Evolutionary conservation across 1,284 basidiomycete species (phyloP).

Genomic region (Ganoderma leucocontextum): DNA sequence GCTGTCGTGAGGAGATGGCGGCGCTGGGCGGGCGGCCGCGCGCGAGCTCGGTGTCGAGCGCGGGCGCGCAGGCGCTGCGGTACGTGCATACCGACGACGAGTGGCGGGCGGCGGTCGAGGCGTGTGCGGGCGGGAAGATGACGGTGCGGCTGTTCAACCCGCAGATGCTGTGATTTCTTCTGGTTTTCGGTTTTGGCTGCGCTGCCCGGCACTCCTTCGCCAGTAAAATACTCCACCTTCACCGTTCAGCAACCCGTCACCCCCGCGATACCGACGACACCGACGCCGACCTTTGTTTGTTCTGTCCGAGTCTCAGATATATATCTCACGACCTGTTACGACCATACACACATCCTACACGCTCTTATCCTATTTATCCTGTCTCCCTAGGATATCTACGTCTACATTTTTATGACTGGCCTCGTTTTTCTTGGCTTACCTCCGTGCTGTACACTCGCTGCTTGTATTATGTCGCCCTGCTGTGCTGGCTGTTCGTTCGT

Average conservation of each 20-base stretch:
- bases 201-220: not conserved
- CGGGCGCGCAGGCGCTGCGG: slow-evolving; percentile 40
- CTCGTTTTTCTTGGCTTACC: slow-evolving; percentile 1
- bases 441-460: slow-evolving; percentile 9
- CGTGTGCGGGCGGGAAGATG: slow-evolving; percentile 43
- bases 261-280: not conserved
- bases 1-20: slow-evolving; percentile 25
- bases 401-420: slow-evolving; percentile 12
- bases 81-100: slow-evolving; percentile 49
- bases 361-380: slow-evolving; percentile 23
- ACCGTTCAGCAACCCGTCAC: too few species aligned
- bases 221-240: not conserved
- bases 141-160: slow-evolving; percentile 44
- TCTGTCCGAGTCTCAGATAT: not conserved
- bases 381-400: slow-evolving; percentile 9
- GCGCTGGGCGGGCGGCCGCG: slow-evolving; percentile 34
- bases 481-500: slow-evolving; percentile 3
- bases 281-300: not conserved
- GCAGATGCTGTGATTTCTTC: slow-evolving; percentile 30
- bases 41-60: slow-evolving; percentile 49
- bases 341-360: slow-evolving; percentile 13
- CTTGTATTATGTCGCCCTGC: slow-evolving; percentile 4
- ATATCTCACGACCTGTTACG: slow-evolving; percentile 35
- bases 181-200: not conserved
- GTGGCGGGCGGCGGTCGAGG: slow-evolving; percentile 49